Evolutionary conservation across 2,329 filamentous ascomycete genomes (phyloP).

Genomic region (Pezicula carpinea): DNA sequence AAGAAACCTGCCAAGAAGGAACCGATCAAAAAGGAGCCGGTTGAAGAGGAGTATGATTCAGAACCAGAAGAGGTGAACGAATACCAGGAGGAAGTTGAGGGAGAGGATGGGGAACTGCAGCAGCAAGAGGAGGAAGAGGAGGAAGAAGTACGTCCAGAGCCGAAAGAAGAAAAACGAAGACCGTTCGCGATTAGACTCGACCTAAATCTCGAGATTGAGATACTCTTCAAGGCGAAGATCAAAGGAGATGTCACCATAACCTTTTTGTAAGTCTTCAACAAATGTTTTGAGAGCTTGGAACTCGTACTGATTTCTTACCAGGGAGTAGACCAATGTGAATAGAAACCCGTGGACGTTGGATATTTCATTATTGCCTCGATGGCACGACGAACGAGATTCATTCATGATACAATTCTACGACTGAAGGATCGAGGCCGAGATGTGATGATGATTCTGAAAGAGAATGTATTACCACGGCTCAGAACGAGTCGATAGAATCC

Average conservation of each 20-base stretch:
- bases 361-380: too few relatives aligned
- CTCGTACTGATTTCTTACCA: neutral
- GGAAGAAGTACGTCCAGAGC: constrained; percentile 22
- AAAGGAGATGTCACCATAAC: constrained; percentile 73
- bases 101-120: constrained; percentile 41
- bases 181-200: constrained; percentile 67
- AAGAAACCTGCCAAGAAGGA: constrained; percentile 9
- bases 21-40: constrained; percentile 7
- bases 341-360: too few relatives aligned
- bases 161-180: constrained; percentile 41
- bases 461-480: too few relatives aligned
- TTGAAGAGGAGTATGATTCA: constrained; percentile 20
- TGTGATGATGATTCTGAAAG: too few relatives aligned
- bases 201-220: constrained; percentile 74
- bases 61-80: constrained; percentile 12
- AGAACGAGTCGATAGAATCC: too few relatives aligned
- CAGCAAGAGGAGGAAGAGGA: constrained; percentile 40
- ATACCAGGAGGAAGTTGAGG: constrained; percentile 14
- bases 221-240: constrained; percentile 75
- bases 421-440: too few relatives aligned
- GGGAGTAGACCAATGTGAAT: neutral
- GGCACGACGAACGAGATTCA: too few relatives aligned
- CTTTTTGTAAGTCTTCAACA: constrained; percentile 20
- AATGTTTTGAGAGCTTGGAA: neutral
- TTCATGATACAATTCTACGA: too few relatives aligned